phyloP scores from a whole-genome alignment of 805 yeast genomes.

The Cyberlindnera lachancei region DNA sequence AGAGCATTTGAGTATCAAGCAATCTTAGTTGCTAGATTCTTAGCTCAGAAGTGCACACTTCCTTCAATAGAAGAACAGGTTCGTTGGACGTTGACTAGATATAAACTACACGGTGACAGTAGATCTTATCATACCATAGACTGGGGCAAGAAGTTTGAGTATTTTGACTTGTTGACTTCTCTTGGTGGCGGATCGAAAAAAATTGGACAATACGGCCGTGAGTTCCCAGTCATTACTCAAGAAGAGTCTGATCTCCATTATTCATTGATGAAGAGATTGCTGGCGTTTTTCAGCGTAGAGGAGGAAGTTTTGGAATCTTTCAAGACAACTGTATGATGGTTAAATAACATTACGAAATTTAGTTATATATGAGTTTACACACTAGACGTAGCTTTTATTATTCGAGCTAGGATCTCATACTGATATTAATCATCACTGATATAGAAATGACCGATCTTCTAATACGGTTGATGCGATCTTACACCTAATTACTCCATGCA shows the following conservation, averaged over 20 bases:
- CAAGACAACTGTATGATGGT: neutral
- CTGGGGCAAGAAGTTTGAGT: conserved; percentile 24
- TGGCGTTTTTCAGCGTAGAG: conserved; percentile 14
- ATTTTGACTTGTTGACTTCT: conserved; percentile 18
- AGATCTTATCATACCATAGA: conserved; percentile 30
- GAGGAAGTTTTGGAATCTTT: conserved; percentile 2
- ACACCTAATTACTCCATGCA: no score
- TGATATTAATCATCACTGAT: no score
- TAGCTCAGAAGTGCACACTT: conserved; percentile 24
- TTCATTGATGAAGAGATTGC: conserved; percentile 6
- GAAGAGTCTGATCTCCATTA: conserved; percentile 24
- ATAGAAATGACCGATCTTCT: no score
- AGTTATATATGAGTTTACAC: neutral
- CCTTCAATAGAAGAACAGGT: conserved; percentile 26
- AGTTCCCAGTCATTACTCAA: conserved; percentile 17
- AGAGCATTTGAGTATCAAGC: conserved; percentile 36
- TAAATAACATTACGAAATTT: neutral
- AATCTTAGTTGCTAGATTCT: conserved; percentile 27
- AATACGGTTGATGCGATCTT: no score
- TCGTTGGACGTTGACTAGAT: conserved; percentile 26
- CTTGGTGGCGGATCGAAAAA: conserved; percentile 22
- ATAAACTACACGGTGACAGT: conserved; percentile 23
- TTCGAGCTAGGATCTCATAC: no score
- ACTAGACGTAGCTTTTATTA: no score
- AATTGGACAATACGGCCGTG: conserved; percentile 15